These are phyloP conservation scores for Prunus campanulata DNA, from an alignment of 306 rosid genomes.

Conservation along the genomic window DNA sequence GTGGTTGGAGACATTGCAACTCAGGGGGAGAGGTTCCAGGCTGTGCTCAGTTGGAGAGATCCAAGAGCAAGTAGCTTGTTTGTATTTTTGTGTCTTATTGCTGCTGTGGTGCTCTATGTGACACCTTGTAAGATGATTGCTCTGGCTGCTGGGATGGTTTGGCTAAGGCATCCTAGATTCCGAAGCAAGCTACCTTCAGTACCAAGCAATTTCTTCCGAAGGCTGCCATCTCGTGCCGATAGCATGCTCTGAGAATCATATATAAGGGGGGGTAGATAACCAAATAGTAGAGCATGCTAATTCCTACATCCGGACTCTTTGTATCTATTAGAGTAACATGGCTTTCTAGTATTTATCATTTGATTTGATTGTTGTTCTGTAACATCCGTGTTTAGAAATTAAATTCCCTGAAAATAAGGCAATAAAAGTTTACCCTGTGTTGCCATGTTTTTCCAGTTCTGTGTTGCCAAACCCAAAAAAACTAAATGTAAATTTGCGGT, in stretches of 20 bases:
- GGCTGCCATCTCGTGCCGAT: conserved; percentile 75
- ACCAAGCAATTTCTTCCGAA: conserved; percentile 70
- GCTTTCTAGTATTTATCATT: not conserved
- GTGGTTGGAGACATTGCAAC: conserved; percentile 69
- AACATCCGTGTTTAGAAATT: no score
- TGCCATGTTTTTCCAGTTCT: not conserved
- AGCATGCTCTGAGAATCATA: conserved; percentile 49
- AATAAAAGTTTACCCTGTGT: not conserved
- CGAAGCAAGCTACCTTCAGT: conserved; percentile 71
- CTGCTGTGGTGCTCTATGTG: conserved; percentile 53
- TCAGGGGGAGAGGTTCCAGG: conserved; percentile 61
- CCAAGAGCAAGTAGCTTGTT: conserved; percentile 58
- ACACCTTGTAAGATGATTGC: conserved; percentile 62
- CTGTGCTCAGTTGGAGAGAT: conserved; percentile 62
- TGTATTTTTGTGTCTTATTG: conserved; percentile 41
- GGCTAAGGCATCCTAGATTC: conserved; percentile 74
- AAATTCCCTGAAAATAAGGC: not conserved
- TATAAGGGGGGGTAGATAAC: no score
- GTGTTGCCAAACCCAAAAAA: no score
- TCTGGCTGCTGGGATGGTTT: conserved; percentile 47
- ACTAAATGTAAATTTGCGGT: no score
- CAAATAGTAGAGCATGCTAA: no score
- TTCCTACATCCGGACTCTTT: no score
- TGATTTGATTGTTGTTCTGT: not conserved
- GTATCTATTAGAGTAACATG: not conserved